A percentile compares a stretch with the other conserved stretches of the same genome.
Evolutionary conservation across 768 basidiomycete genomes (phyloP).

Genomic region (Mycena vulgaris): DNA sequence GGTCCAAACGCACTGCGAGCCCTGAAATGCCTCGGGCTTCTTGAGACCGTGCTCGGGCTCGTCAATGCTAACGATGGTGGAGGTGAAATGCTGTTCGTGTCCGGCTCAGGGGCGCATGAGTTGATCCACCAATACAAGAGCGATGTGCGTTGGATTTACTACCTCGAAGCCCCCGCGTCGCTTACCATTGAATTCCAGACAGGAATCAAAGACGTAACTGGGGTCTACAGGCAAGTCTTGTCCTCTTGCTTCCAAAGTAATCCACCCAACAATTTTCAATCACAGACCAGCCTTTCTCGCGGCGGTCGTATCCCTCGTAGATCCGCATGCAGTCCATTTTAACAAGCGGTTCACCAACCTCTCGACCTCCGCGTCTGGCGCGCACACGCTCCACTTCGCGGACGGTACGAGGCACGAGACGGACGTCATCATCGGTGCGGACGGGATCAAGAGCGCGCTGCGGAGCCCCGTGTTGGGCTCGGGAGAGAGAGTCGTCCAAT

Average conservation of each 20-base stretch:
- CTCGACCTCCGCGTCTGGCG: slow-evolving; percentile 42
- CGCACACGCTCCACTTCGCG: slow-evolving; percentile 59
- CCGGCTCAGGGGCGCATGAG: slow-evolving; percentile 59
- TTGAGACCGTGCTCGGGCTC: slow-evolving; percentile 56
- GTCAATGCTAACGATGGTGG: slow-evolving; percentile 52
- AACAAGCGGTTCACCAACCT: slow-evolving; percentile 63
- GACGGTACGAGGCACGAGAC: slow-evolving; percentile 63
- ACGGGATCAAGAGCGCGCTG: slow-evolving; percentile 66
- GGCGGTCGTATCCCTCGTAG: slow-evolving; percentile 56
- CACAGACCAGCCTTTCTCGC: slow-evolving; percentile 66
- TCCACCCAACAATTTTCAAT: too few relatives aligned
- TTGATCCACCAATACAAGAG: slow-evolving; percentile 52
- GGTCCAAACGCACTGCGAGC: slow-evolving; percentile 67
- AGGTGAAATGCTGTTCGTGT: slow-evolving; percentile 57
- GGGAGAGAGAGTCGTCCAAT: slow-evolving; percentile 48
- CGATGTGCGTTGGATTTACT: too few relatives aligned
- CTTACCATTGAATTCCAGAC: not conserved
- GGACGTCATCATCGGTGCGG: slow-evolving; percentile 66
- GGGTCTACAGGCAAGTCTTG: slow-evolving; percentile 58
- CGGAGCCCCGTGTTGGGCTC: slow-evolving; percentile 55
- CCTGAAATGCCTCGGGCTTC: slow-evolving; percentile 59
- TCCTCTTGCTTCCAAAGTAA: not conserved
- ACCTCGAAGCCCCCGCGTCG: too few relatives aligned
- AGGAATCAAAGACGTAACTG: slow-evolving; percentile 56
- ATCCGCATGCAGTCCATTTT: slow-evolving; percentile 61